Evolutionary conservation across 805 yeast genomes (phyloP), one percentile per base, ranked within the genome.

Genomic region (Candida gorgasii): DNA sequence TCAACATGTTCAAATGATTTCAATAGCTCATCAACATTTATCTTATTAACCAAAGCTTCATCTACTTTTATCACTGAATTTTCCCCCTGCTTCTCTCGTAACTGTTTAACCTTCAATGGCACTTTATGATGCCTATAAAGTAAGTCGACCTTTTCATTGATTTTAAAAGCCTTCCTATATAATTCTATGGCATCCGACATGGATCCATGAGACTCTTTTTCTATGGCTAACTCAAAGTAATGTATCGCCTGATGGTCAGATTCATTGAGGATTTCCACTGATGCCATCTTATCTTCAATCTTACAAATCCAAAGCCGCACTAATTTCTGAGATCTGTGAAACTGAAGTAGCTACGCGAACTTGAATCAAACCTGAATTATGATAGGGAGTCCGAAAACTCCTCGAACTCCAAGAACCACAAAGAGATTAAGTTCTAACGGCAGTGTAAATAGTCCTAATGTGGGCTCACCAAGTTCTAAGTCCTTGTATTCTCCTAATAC

Each of bases 101-200:
- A 45, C 37, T 62, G 57, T 8, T 62, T 43, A 5, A 67, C 57
- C 48, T 69, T 62, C 36, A 67, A 72, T 2, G 76, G 76, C 5
- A 75, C 70, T 11, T 79, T 62, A 37, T 73, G 72, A 48, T 77
- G 73, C 39, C 95, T 70, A 59, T 88, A 88, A 16, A 78, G 61
- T 36, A 75, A 64, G 56, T 89, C 96, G 4, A 89, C 89, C 43
- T 73, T 73, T 5, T 62, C 68, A 48, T 75, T 65, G 42, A 80
- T 60, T 52, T 75, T 80, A 58, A 82, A 76, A 2, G 97, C 96
- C 48, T 74, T 72, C 47, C 95, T 69, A 61, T 89, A 89, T 49
- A 65, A 75, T 37, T 69, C 76, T 19, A 87, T 80, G 1, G 96
- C 96, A 54, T 89, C 96, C n/a, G 86, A 75, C 79, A 89, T 73